Evolutionary conservation across 2,329 filamentous ascomycete species (phyloP).

Genomic region (Ophiostoma himal-ulmi): DNA sequence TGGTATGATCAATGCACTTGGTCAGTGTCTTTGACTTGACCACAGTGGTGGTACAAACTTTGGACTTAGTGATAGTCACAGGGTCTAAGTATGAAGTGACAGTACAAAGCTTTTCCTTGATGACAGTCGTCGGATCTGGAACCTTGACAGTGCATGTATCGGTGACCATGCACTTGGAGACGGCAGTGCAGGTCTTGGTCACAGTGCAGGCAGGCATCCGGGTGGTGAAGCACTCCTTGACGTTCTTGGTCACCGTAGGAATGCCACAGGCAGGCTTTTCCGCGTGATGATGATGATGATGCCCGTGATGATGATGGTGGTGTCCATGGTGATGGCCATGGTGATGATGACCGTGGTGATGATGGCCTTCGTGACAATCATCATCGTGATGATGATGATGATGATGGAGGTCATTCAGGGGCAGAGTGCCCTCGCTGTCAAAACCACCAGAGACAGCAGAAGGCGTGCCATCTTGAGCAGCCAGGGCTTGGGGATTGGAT

Average conservation of each 20-base stretch:
- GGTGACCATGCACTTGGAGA: slow-evolving; percentile 14
- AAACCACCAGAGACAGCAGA: not conserved
- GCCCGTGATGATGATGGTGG: slow-evolving; percentile 3
- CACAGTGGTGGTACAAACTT: slow-evolving; percentile 15
- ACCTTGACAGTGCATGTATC: slow-evolving; percentile 15
- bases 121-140: slow-evolving; percentile 18
- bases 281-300: not conserved
- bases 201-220: not conserved
- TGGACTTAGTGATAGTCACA: slow-evolving; percentile 10
- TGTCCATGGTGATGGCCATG: not conserved
- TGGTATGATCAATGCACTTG: slow-evolving; percentile 20
- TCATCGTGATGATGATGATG: slow-evolving; percentile 11
- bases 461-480: not conserved
- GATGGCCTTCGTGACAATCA: slow-evolving; percentile 8
- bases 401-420: slow-evolving; percentile 9
- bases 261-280: slow-evolving; percentile 8
- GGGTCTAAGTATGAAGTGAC: slow-evolving; percentile 1
- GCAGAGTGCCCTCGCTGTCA: slow-evolving; percentile 4
- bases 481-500: not conserved
- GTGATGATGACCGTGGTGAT: slow-evolving; percentile 2
- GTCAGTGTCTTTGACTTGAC: slow-evolving; percentile 20
- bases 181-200: slow-evolving; percentile 15
- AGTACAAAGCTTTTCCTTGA: slow-evolving; percentile 3
- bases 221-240: not conserved
- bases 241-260: not conserved